Base-by-base conservation (phyloP, 2,329 filamentous ascomycete genomes). In the Gaeumannomyces tritici region DNA sequence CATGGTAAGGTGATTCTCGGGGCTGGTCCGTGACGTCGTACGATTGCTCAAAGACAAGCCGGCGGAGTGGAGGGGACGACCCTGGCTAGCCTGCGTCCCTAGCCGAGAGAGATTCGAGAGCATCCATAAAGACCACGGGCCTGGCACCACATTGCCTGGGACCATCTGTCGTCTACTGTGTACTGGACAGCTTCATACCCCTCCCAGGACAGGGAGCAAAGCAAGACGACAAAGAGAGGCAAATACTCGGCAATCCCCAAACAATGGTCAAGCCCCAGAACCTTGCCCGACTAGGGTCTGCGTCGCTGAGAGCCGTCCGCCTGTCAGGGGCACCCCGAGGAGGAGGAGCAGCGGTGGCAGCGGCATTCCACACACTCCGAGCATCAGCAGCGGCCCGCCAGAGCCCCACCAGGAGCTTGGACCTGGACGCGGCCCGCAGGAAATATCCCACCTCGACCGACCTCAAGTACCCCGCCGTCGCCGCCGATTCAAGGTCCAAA, bases 391-490 rank as follows among this genome's bases (percentile, higher is more conserved):
- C 42, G 24, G 42, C n/a, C 21, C 42, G 21, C 42, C 42, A 51
- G 21, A 51, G 24, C 42, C 42, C 42, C 42, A 51, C 42, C 42
- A n/a, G 21, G 42, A 51, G 42, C 42, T 51, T 18, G 42, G 42
- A 51, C 42, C 18, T 21, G 35, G n/a, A 9, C 21, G 12, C 21
- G 42, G 42, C 5, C n/a, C n/a, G n/a, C 42, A n/a, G 42, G 42
- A 51, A 51, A 21, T 51, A 51, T 24, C 42, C 42, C 18, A 21
- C 42, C 42, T 2, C 21, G 8, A 51, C n/a, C 42, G 42, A 31
- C 29, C 42, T 54, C 59, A 42, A 47, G 27, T 60, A 60, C 59
- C 59, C 59, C 59, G 26, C 59, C 59, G 59, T 26, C 18, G 59
- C 33, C 18, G 59, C 33, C 18, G 31, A 26, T 26, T 33, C 42